Evolutionary conservation across 306 rosid genomes (phyloP).

Genomic region (Chamaecrista fasciculata): DNA sequence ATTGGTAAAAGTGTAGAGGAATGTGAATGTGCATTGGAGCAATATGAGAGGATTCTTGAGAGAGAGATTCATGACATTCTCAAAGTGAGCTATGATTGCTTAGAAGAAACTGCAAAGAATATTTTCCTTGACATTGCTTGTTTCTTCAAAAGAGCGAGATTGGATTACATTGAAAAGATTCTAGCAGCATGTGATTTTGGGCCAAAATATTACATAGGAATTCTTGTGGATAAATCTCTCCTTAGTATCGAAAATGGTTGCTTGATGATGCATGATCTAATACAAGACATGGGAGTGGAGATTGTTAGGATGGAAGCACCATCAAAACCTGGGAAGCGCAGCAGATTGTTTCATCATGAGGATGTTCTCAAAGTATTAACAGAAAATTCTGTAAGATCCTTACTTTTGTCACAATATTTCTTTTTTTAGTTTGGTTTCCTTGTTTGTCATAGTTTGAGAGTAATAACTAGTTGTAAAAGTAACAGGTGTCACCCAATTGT

Average conservation of each 20-base stretch:
- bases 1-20: not conserved
- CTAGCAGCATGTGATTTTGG: not conserved
- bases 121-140: slow-evolving; percentile 29
- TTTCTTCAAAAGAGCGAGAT: slow-evolving; percentile 11
- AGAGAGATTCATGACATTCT: not conserved
- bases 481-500: too few species aligned
- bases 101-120: not conserved
- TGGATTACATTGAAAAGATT: slow-evolving; percentile 17
- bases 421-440: too few species aligned
- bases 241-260: not conserved
- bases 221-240: not conserved
- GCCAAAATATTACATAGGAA: not conserved
- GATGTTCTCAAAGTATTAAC: not conserved
- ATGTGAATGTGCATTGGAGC: not conserved
- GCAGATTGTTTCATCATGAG: not conserved
- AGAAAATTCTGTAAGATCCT: not conserved
- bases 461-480: too few species aligned
- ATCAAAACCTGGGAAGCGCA: not conserved
- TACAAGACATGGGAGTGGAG: not conserved
- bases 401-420: too few species aligned
- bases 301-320: not conserved
- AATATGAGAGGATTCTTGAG: not conserved
- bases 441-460: too few species aligned
- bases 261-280: not conserved
- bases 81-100: not conserved